phyloP scores from a whole-genome alignment of 1,139 yeast genomes.

The Meyerozyma athensensis region DNA sequence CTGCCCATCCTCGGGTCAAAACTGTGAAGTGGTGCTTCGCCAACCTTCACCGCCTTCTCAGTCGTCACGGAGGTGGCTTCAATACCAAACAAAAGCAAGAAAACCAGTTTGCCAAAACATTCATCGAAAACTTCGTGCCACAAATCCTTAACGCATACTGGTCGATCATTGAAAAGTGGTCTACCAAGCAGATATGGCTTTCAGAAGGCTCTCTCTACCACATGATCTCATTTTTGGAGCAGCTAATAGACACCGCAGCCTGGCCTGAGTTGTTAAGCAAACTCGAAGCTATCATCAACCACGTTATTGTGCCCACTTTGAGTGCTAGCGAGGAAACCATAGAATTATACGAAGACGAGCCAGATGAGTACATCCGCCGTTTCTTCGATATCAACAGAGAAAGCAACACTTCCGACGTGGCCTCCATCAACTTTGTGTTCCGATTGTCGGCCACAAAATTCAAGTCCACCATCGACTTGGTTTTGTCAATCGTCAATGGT shows the following conservation, averaged over 20 bases:
- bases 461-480: slow-evolving; percentile 34
- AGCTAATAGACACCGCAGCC: slow-evolving; percentile 50
- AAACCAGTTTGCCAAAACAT: slow-evolving; percentile 40
- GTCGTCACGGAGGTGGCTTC: slow-evolving; percentile 51
- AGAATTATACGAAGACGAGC: slow-evolving; percentile 66
- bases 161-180: slow-evolving; percentile 58
- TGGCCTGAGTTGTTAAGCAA: slow-evolving; percentile 54
- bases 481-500: slow-evolving; percentile 47
- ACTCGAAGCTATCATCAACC: slow-evolving; percentile 53
- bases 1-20: slow-evolving; percentile 47
- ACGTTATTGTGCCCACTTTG: slow-evolving; percentile 60
- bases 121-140: slow-evolving; percentile 54
- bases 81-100: slow-evolving; percentile 31
- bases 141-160: slow-evolving; percentile 56
- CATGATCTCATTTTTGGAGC: slow-evolving; percentile 61
- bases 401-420: slow-evolving; percentile 71
- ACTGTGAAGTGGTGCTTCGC: slow-evolving; percentile 74
- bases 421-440: slow-evolving; percentile 72
- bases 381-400: slow-evolving; percentile 69
- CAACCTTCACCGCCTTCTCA: slow-evolving; percentile 54
- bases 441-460: slow-evolving; percentile 45
- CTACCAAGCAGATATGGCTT: slow-evolving; percentile 51
- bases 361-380: slow-evolving; percentile 68
- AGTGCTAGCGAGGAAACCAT: slow-evolving; percentile 51
- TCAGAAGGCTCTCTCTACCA: slow-evolving; percentile 58